phyloP scores from a whole-genome alignment of 2,329 filamentous ascomycete genomes.

The Pseudocercospora pini-densiflorae region DNA sequence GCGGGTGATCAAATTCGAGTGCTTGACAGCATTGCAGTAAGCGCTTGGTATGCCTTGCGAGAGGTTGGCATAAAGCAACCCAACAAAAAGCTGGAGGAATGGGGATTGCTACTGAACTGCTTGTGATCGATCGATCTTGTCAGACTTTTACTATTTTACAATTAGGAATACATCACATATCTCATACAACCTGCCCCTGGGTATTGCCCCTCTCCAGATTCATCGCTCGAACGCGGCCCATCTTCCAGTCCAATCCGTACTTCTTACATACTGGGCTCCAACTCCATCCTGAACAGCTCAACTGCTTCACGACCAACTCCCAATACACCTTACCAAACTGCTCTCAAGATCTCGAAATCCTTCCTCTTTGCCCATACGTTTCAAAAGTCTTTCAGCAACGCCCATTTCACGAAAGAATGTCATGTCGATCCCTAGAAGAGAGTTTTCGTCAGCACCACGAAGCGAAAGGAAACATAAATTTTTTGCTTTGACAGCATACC shows the following conservation, averaged over 20 bases:
- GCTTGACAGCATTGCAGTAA: constrained; percentile 42
- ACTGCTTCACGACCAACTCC: constrained; percentile 1
- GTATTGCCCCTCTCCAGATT: background rate
- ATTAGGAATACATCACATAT: background rate
- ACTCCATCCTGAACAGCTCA: background rate
- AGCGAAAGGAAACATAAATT: background rate
- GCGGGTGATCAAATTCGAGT: constrained; percentile 33
- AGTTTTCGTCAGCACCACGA: background rate
- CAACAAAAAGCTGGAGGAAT: constrained; percentile 15
- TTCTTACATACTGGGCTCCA: background rate
- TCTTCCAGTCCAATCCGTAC: background rate
- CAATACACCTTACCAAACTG: constrained; percentile 14
- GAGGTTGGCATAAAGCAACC: constrained; percentile 16
- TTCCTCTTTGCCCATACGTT: constrained; percentile 32
- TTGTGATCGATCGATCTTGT: constrained; percentile 1
- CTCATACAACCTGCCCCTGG: background rate
- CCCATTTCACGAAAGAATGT: constrained; percentile 25
- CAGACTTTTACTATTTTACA: background rate
- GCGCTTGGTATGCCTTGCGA: constrained; percentile 39
- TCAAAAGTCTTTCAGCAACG: constrained; percentile 39
- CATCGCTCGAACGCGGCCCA: background rate
- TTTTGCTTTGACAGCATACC: background rate
- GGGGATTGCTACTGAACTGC: constrained; percentile 26
- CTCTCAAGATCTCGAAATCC: constrained; percentile 32
- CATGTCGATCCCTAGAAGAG: constrained; percentile 26